These are phyloP conservation scores for Chiua sp. DNA, from an alignment of 1,284 basidiomycete species.

Conservation along the genomic window DNA sequence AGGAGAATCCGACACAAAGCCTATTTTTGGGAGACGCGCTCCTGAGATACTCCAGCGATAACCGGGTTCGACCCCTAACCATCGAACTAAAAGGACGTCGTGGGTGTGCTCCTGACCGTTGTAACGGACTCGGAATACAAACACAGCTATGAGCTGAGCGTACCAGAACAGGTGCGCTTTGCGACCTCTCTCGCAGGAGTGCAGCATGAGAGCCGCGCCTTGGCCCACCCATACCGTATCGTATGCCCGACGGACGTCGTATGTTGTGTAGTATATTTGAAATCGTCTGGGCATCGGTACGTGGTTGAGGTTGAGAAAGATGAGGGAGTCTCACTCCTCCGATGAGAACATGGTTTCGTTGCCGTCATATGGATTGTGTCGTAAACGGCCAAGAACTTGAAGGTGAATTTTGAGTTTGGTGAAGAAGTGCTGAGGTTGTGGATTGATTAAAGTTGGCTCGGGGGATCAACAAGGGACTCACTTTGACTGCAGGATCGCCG, in stretches of 20 bases:
- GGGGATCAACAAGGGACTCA: too few species aligned
- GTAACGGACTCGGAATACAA: conserved; percentile 5
- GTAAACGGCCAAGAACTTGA: neutral
- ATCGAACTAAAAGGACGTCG: conserved; percentile 13
- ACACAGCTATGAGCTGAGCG: conserved; percentile 16
- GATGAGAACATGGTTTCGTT: neutral
- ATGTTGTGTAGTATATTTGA: conserved; percentile 38
- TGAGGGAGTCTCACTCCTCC: neutral
- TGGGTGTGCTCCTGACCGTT: neutral
- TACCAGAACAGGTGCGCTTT: conserved; percentile 32
- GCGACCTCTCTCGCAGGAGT: conserved; percentile 8
- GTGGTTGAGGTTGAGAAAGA: conserved; percentile 2
- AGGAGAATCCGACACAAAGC: conserved; percentile 5
- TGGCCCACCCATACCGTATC: conserved; percentile 30
- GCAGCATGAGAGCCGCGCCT: conserved; percentile 10
- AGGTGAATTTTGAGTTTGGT: conserved; percentile 1
- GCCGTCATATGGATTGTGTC: neutral
- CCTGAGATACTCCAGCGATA: neutral
- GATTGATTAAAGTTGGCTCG: too few species aligned
- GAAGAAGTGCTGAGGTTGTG: neutral
- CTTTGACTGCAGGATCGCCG: too few species aligned
- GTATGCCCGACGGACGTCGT: conserved; percentile 18
- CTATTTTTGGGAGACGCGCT: neutral
- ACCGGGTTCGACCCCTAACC: conserved; percentile 5
- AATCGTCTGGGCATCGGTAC: neutral